Conservation (phyloP, 129 eudicot species). For the Artemisia argyi region DNA sequence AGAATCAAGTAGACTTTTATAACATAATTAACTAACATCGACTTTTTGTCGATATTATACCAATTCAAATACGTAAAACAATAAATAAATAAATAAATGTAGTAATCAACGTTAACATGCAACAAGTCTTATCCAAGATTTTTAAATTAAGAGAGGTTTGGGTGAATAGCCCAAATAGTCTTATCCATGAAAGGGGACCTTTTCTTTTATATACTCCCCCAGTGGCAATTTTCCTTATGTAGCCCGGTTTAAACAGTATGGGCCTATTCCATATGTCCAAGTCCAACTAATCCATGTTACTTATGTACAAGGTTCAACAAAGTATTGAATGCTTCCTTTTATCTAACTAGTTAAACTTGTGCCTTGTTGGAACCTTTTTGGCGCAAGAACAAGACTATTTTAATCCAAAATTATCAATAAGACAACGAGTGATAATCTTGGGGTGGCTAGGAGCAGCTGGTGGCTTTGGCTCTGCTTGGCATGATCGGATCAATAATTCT, state of each 20-base stretch:
- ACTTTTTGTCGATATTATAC: background rate
- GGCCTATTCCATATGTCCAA: background rate
- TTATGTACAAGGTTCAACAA: too few species aligned
- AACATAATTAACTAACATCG: too few species aligned
- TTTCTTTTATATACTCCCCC: background rate
- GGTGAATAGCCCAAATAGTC: background rate
- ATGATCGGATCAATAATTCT: too few species aligned
- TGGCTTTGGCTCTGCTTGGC: too few species aligned
- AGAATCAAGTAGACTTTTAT: background rate
- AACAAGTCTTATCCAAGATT: background rate
- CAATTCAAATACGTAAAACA: background rate
- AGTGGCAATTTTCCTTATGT: background rate
- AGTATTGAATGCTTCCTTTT: too few species aligned
- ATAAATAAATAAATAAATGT: background rate
- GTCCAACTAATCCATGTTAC: too few species aligned
- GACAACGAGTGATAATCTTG: too few species aligned
- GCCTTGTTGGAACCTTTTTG: too few species aligned
- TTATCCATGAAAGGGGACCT: background rate
- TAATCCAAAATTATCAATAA: too few species aligned
- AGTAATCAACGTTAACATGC: background rate
- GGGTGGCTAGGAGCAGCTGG: too few species aligned
- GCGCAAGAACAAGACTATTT: too few species aligned
- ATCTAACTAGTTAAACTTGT: too few species aligned
- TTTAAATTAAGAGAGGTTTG: background rate
- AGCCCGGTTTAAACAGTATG: background rate